Evolutionary conservation across 2,329 filamentous ascomycete species (phyloP).

Genomic region (Metarhizium album): DNA sequence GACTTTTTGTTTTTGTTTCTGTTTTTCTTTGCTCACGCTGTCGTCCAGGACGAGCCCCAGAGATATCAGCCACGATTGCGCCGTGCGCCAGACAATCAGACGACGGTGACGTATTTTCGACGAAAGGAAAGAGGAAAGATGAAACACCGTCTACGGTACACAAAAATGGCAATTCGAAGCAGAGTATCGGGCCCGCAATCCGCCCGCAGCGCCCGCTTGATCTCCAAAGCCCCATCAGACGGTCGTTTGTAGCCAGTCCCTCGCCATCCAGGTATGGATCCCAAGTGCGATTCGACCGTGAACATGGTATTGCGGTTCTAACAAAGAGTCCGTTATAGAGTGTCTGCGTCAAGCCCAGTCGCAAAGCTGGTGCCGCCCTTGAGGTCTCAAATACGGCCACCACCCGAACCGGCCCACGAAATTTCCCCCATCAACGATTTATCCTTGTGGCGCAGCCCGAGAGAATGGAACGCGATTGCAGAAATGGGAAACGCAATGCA

Average conservation of each 20-base stretch:
- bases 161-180: not conserved
- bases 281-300: not conserved
- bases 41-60: not conserved
- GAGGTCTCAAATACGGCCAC: constrained; percentile 2
- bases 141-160: not conserved
- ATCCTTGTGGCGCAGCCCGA: constrained; percentile 2
- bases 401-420: not conserved
- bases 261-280: constrained; percentile 2
- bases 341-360: not conserved
- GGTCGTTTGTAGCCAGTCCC: constrained; percentile 1
- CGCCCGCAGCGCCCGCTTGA: not conserved
- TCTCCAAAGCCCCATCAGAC: constrained; percentile 4
- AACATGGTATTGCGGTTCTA: not conserved
- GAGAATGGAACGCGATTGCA: not conserved
- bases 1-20: too few relatives aligned
- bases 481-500: not conserved
- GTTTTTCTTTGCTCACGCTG: not conserved
- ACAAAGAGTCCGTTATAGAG: not conserved
- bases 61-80: not conserved
- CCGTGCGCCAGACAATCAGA: not conserved
- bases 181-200: not conserved
- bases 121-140: not conserved
- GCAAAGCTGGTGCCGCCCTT: not conserved
- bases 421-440: constrained; percentile 1
- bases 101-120: constrained; percentile 1